Evolutionary conservation across 768 basidiomycete species (phyloP).

Genomic region (Hypholoma fasciculare): DNA sequence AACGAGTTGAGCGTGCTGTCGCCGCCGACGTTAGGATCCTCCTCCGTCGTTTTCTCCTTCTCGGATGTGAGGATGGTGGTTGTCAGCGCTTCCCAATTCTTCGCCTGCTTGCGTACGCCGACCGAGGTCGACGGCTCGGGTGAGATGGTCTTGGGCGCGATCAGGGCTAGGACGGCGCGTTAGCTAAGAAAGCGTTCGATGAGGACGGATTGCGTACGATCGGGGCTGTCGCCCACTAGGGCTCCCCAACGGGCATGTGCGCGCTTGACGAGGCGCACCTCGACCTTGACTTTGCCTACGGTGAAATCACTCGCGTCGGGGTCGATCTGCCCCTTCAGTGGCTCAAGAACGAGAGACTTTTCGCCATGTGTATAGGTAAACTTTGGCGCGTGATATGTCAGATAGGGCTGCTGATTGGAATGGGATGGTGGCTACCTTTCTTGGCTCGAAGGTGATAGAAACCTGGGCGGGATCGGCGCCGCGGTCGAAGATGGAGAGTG

Average conservation of each 20-base stretch:
- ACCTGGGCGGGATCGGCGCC: slow-evolving; percentile 68
- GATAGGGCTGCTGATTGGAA: background rate
- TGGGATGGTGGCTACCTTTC: slow-evolving; percentile 45
- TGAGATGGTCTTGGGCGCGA: slow-evolving; percentile 30
- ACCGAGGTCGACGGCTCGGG: slow-evolving; percentile 29
- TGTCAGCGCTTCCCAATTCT: slow-evolving; percentile 94
- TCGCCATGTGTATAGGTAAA: slow-evolving; percentile 68
- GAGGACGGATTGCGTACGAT: slow-evolving; percentile 50
- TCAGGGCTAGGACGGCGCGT: slow-evolving; percentile 13
- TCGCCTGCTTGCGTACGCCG: slow-evolving; percentile 57
- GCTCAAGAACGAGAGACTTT: slow-evolving; percentile 69
- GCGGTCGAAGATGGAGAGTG: slow-evolving; percentile 76
- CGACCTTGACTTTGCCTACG: slow-evolving; percentile 87
- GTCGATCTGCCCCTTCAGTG: slow-evolving; percentile 82
- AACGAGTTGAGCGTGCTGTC: slow-evolving; percentile 84
- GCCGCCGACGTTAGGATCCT: slow-evolving; percentile 90
- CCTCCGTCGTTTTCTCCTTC: slow-evolving; percentile 65
- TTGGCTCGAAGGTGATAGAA: slow-evolving; percentile 60
- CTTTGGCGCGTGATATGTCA: slow-evolving; percentile 29
- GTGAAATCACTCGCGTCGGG: slow-evolving; percentile 58
- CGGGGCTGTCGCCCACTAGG: slow-evolving; percentile 73
- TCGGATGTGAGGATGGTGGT: slow-evolving; percentile 64
- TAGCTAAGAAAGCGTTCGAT: background rate
- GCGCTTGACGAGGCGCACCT: slow-evolving; percentile 75
- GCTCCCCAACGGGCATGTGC: slow-evolving; percentile 70